These are phyloP conservation scores for Blastocystis sp. DNA, from an alignment of 352 stramenopile species.

Conservation along the genomic window DNA sequence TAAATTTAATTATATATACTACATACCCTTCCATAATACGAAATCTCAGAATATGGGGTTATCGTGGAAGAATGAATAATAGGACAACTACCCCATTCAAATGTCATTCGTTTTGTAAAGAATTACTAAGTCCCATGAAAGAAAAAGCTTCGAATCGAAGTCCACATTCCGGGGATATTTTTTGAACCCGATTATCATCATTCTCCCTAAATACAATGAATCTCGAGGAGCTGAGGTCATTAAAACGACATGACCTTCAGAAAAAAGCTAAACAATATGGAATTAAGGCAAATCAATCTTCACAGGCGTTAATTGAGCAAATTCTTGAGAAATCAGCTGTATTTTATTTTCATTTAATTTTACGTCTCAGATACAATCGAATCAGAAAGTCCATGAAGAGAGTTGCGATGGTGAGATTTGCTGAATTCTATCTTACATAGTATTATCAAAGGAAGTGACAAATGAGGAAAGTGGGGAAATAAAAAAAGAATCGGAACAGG, in stretches of 20 bases:
- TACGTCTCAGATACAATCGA: background rate
- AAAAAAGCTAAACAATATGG: background rate
- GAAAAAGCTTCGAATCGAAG: background rate
- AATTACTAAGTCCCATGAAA: too few species aligned
- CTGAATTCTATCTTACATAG: background rate
- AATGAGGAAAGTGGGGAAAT: background rate
- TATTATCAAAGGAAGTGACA: background rate
- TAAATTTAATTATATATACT: background rate
- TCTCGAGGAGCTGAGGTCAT: conserved; percentile 1
- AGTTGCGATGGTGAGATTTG: background rate
- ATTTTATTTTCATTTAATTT: background rate
- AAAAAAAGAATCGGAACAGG: background rate
- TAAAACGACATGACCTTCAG: conserved; percentile 45
- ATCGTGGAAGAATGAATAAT: too few species aligned
- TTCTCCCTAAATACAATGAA: conserved; percentile 18
- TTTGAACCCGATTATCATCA: background rate
- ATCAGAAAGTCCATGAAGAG: background rate
- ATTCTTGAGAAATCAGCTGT: background rate
- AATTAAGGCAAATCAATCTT: conserved; percentile 14
- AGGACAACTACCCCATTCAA: too few species aligned
- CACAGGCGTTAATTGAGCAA: background rate
- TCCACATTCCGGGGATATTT: background rate
- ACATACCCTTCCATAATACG: background rate
- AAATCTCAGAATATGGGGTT: too few species aligned
- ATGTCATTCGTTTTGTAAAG: too few species aligned